phyloP scores from a whole-genome alignment of 805 yeast genomes.

The Hanseniaspora mollemarum region DNA sequence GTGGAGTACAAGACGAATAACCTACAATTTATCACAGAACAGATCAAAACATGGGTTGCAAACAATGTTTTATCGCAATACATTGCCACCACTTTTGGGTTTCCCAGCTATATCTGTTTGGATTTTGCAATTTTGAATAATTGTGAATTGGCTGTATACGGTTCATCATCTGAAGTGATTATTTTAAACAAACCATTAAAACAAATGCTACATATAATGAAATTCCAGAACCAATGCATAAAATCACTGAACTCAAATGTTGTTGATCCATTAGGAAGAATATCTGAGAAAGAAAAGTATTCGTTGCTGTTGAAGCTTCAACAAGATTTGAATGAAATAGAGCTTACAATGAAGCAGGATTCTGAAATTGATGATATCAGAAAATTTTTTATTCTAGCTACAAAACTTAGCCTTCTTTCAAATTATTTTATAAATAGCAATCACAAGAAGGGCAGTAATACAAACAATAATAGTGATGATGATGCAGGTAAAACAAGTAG shows the following conservation, averaged over 20 bases:
- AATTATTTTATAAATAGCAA: slow-evolving; percentile 59
- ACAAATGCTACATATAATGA: slow-evolving; percentile 72
- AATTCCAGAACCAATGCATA: slow-evolving; percentile 76
- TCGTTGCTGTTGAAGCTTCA: slow-evolving; percentile 62
- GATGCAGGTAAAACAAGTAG: not conserved
- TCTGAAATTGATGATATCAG: slow-evolving; percentile 54
- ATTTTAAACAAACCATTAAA: slow-evolving; percentile 49
- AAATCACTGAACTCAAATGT: slow-evolving; percentile 63
- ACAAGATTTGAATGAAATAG: slow-evolving; percentile 66
- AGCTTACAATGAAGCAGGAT: slow-evolving; percentile 37
- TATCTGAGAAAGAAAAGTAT: slow-evolving; percentile 56
- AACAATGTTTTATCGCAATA: slow-evolving; percentile 84
- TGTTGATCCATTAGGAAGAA: slow-evolving; percentile 52
- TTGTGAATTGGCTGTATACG: slow-evolving; percentile 27
- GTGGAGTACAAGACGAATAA: slow-evolving; percentile 42
- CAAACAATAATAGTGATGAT: slow-evolving; percentile 21
- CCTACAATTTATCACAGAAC: slow-evolving; percentile 50
- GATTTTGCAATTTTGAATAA: slow-evolving; percentile 55
- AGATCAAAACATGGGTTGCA: slow-evolving; percentile 81
- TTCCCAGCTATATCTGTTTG: slow-evolving; percentile 82
- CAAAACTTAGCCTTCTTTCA: slow-evolving; percentile 71
- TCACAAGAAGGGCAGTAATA: not conserved
- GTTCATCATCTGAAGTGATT: slow-evolving; percentile 23
- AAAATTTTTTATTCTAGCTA: slow-evolving; percentile 53
- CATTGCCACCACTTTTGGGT: slow-evolving; percentile 86